These are phyloP conservation scores for Russula dissimulans DNA, from an alignment of 768 basidiomycete genomes.

Conservation along the genomic window DNA sequence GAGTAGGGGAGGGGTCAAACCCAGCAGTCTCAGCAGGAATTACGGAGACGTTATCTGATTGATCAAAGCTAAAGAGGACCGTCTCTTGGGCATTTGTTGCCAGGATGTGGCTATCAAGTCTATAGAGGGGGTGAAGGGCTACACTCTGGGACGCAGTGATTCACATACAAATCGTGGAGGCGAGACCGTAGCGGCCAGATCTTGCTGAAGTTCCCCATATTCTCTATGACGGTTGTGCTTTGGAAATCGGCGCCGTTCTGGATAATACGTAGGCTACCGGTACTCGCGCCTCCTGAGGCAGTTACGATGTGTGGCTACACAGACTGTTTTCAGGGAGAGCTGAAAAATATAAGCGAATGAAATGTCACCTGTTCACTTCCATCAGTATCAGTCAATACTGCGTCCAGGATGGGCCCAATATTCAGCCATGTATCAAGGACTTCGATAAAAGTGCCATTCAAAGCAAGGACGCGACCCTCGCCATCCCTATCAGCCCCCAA, in stretches of 20 bases:
- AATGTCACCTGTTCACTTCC: slow-evolving; percentile 52
- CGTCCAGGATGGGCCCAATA: slow-evolving; percentile 78
- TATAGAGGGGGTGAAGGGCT: slow-evolving; percentile 21
- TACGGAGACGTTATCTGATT: slow-evolving; percentile 34
- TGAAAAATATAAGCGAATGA: not conserved
- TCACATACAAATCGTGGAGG: slow-evolving; percentile 42
- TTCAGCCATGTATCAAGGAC: slow-evolving; percentile 62
- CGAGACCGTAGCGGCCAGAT: slow-evolving; percentile 52
- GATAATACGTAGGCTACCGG: slow-evolving; percentile 68
- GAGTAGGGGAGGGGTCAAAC: slow-evolving; percentile 46
- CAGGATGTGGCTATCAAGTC: slow-evolving; percentile 47
- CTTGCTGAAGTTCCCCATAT: slow-evolving; percentile 44
- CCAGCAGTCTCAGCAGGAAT: slow-evolving; percentile 31
- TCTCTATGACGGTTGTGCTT: slow-evolving; percentile 49
- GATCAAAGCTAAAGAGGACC: slow-evolving; percentile 43
- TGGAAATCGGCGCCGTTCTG: slow-evolving; percentile 76
- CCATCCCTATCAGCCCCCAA: slow-evolving; percentile 38
- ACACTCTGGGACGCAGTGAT: not conserved
- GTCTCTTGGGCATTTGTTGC: slow-evolving; percentile 51
- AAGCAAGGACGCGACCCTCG: slow-evolving; percentile 19
- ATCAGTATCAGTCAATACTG: slow-evolving; percentile 64
- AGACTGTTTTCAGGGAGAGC: not conserved
- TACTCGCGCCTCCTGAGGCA: slow-evolving; percentile 72
- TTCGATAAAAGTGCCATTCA: slow-evolving; percentile 47
- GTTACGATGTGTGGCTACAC: slow-evolving; percentile 70